phyloP scores from a whole-genome alignment of 345 rosid genomes.

The Boechera retrofracta region DNA sequence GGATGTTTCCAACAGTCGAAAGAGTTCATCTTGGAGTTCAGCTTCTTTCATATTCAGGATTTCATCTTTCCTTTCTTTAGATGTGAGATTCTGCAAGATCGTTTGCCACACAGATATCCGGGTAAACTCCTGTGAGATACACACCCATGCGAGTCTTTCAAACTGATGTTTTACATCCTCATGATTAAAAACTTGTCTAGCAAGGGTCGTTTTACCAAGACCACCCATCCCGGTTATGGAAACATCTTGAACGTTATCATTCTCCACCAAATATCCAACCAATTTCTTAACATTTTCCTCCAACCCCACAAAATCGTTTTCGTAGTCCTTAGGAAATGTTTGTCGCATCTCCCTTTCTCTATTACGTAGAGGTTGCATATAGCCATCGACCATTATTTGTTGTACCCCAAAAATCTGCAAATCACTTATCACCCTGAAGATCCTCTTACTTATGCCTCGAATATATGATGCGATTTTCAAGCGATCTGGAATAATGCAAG shows the following conservation, averaged over 20 bases:
- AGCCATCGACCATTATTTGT: fast-evolving
- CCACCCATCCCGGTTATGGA: conserved; percentile 11
- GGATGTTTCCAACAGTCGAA: not conserved
- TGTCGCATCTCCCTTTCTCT: too few relatives aligned
- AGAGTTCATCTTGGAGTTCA: not conserved
- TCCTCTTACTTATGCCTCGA: conserved; percentile 26
- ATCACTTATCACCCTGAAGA: conserved; percentile 35
- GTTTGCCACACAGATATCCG: not conserved
- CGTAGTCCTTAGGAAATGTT: not conserved
- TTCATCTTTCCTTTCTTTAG: not conserved
- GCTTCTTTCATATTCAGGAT: not conserved
- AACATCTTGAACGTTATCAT: not conserved
- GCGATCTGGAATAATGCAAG: too few relatives aligned
- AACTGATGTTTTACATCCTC: not conserved
- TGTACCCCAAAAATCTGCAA: not conserved
- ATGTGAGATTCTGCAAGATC: not conserved
- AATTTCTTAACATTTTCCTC: not conserved
- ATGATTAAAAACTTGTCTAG: not conserved
- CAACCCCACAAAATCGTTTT: not conserved
- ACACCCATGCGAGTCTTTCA: not conserved
- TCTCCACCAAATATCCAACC: not conserved
- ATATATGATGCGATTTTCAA: not conserved
- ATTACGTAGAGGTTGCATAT: too few relatives aligned
- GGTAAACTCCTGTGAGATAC: not conserved
- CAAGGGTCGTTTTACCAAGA: not conserved